Evolutionary conservation across 1,139 yeast genomes (phyloP).

Genomic region (Yamadazyma aaseri): DNA sequence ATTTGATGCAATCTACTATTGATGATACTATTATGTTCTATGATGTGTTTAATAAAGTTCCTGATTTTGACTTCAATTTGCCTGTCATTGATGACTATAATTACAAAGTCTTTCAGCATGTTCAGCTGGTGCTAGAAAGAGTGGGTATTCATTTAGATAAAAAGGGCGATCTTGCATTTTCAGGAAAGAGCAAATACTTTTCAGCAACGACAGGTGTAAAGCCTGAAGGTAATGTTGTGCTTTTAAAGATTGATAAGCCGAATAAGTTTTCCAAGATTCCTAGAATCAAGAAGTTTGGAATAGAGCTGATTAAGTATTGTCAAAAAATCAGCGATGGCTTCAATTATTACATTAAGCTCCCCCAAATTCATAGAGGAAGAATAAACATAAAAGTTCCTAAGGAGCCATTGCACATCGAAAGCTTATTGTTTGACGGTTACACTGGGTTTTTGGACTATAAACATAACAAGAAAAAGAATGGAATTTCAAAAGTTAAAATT

Average conservation of each 20-base stretch:
- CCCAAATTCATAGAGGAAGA: too few relatives aligned
- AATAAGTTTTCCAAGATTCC: conserved; percentile 24
- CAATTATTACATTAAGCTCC: conserved; percentile 6
- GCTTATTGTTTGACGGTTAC: conserved; percentile 6
- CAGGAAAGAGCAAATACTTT: conserved; percentile 33
- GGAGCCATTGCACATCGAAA: background rate
- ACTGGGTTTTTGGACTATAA: background rate
- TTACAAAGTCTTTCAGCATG: conserved; percentile 16
- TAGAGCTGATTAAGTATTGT: conserved; percentile 12
- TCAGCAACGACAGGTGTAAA: conserved; percentile 11
- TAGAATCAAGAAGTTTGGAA: conserved; percentile 27
- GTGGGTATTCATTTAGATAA: conserved; percentile 17
- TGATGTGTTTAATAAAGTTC: conserved; percentile 1
- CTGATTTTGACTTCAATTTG: conserved; percentile 3
- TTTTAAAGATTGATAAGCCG: conserved; percentile 30
- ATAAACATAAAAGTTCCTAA: too few relatives aligned
- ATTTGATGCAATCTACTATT: background rate
- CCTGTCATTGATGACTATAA: background rate
- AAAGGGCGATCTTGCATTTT: conserved; percentile 18
- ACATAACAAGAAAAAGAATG: background rate
- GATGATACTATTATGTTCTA: conserved; percentile 1
- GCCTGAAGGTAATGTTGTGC: conserved; percentile 10
- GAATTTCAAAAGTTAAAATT: background rate
- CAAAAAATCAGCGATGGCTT: background rate
- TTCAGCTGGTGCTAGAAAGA: conserved; percentile 21